Evolutionary conservation across 2,329 filamentous ascomycete species (phyloP).

Genomic region (Colletotrichum sp.): DNA sequence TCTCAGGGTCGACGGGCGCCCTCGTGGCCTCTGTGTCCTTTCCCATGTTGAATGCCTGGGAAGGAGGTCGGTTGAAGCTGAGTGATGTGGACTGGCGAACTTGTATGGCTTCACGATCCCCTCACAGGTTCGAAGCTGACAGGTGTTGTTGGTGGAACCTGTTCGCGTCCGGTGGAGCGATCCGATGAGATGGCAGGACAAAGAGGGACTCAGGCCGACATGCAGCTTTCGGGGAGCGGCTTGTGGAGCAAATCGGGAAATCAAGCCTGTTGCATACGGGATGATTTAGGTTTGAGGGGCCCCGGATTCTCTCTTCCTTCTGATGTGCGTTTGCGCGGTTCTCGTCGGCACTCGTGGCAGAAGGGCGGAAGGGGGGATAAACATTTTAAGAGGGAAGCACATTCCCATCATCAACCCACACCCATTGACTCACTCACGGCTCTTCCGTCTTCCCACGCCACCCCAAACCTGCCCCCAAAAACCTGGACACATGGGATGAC

Average conservation of each 20-base stretch:
- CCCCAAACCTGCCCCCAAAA: neutral
- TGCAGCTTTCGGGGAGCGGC: neutral
- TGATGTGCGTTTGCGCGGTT: neutral
- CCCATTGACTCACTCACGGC: constrained; percentile 19
- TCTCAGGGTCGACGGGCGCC: neutral
- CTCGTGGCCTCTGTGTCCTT: neutral
- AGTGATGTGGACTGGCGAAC: neutral
- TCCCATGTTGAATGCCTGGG: neutral
- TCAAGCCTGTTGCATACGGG: neutral
- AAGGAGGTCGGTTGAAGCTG: neutral
- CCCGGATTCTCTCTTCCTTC: constrained; percentile 9
- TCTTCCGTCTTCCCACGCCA: constrained; percentile 4
- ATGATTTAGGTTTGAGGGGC: constrained; percentile 14
- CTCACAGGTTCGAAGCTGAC: neutral
- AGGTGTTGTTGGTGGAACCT: constrained; percentile 1
- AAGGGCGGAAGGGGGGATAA: neutral
- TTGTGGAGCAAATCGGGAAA: constrained; percentile 3
- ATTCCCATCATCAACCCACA: neutral
- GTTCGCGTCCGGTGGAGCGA: constrained; percentile 1
- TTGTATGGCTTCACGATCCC: neutral
- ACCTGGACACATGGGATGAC: neutral
- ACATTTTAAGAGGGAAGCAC: neutral
- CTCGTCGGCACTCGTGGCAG: neutral
- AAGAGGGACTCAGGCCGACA: neutral
- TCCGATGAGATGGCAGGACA: neutral